Evolutionary conservation across 2,329 filamentous ascomycete species (phyloP).

Genomic region (Talaromyces albobiverticillius): DNA sequence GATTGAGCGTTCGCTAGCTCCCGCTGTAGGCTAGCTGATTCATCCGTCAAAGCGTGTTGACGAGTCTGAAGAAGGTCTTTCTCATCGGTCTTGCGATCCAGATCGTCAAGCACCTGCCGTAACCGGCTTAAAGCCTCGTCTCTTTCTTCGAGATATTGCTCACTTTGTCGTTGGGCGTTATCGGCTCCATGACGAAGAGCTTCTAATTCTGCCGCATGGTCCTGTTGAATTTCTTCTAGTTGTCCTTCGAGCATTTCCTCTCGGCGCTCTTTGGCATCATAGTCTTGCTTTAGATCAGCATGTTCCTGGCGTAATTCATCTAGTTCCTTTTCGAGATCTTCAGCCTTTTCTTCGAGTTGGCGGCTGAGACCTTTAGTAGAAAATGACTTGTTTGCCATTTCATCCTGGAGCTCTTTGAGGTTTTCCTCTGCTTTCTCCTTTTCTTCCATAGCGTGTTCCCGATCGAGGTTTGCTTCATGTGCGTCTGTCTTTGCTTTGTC

Average conservation of each 20-base stretch:
- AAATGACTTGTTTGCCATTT: constrained; percentile 75
- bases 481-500: constrained; percentile 35
- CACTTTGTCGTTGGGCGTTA: constrained; percentile 40
- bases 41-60: constrained; percentile 63
- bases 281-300: constrained; percentile 39
- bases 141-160: constrained; percentile 45
- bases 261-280: constrained; percentile 43
- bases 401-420: constrained; percentile 65
- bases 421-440: constrained; percentile 52
- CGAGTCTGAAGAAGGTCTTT: constrained; percentile 68
- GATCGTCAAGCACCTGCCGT: constrained; percentile 57
- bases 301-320: constrained; percentile 51
- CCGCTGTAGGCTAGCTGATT: constrained; percentile 65
- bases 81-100: constrained; percentile 58
- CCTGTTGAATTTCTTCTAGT: constrained; percentile 36
- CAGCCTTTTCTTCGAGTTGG: constrained; percentile 69
- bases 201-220: constrained; percentile 34
- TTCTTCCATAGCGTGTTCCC: constrained; percentile 51
- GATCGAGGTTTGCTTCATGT: constrained; percentile 44
- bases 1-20: constrained; percentile 54
- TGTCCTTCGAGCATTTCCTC: constrained; percentile 52
- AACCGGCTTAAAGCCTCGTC: constrained; percentile 46
- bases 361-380: constrained; percentile 71
- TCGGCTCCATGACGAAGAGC: constrained; percentile 45
- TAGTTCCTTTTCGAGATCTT: constrained; percentile 65